A percentile compares a stretch with the other conserved stretches of the same genome.
phyloP scores from a whole-genome alignment of 2,329 filamentous ascomycete genomes.

The Pyrenochaeta sp. region DNA sequence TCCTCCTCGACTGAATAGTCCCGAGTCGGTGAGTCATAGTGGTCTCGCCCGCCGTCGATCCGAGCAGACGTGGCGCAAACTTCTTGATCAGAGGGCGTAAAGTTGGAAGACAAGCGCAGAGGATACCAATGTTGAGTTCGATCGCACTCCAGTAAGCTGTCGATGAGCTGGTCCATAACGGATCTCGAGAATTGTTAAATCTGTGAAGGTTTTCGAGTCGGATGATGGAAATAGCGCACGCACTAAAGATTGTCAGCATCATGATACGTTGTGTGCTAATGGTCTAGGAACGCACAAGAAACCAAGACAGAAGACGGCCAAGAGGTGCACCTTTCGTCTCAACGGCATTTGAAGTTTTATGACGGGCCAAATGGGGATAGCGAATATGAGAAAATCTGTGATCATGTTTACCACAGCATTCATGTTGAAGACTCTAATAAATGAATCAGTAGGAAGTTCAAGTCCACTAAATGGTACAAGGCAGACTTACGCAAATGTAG shows the following conservation, averaged over 20 bases:
- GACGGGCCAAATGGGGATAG: constrained; percentile 18
- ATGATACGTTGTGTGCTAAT: not conserved
- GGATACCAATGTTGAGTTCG: constrained; percentile 26
- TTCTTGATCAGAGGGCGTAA: constrained; percentile 21
- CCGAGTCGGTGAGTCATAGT: not conserved
- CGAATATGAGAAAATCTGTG: constrained; percentile 24
- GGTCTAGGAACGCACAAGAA: constrained; percentile 16
- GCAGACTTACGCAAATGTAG: constrained; percentile 6
- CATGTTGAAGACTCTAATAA: constrained; percentile 9
- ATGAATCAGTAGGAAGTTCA: constrained; percentile 2
- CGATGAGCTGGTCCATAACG: constrained; percentile 17
- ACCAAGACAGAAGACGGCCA: constrained; percentile 23
- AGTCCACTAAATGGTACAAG: no score
- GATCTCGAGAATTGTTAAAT: constrained; percentile 10
- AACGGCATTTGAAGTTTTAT: constrained; percentile 18
- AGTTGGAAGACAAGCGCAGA: constrained; percentile 28
- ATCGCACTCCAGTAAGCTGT: constrained; percentile 15
- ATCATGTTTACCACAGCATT: constrained; percentile 24
- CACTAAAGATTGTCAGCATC: constrained; percentile 6
- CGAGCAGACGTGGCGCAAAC: constrained; percentile 13
- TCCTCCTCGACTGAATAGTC: no score
- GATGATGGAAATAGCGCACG: constrained; percentile 23
- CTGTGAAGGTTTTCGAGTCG: constrained; percentile 18
- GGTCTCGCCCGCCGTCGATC: constrained; percentile 3
- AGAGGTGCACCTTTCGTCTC: constrained; percentile 15